These are phyloP conservation scores for Sarocladium strictum DNA, from an alignment of 2,329 filamentous ascomycete species.

Conservation along the genomic window DNA sequence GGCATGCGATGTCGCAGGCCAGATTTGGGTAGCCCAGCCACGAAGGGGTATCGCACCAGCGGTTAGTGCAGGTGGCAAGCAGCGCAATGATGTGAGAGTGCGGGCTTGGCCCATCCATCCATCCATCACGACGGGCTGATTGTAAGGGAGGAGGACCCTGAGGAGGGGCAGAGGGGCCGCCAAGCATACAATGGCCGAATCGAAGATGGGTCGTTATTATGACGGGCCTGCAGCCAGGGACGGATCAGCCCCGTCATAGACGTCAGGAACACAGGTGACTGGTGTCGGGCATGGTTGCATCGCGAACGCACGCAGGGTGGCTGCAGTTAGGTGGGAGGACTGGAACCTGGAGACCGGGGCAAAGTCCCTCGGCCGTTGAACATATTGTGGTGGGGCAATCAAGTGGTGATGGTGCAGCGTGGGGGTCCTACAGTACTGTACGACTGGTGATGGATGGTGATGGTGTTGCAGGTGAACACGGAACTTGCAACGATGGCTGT, in stretches of 20 bases:
- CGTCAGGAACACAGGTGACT: slow-evolving; percentile 1
- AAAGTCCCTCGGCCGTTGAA: background rate
- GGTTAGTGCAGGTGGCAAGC: background rate
- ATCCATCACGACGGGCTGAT: background rate
- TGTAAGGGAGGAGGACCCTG: background rate
- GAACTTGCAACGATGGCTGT: background rate
- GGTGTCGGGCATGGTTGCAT: slow-evolving; percentile 7
- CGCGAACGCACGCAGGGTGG: background rate
- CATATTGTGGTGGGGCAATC: background rate
- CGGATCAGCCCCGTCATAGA: background rate
- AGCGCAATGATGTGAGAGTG: slow-evolving; percentile 4
- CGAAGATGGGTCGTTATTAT: background rate
- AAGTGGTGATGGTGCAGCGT: background rate
- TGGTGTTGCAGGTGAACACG: background rate
- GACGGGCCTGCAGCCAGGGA: background rate
- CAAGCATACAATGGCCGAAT: background rate
- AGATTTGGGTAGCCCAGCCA: background rate
- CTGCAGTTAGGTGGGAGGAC: background rate
- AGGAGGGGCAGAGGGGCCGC: background rate
- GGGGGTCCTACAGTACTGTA: background rate
- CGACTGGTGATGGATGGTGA: background rate
- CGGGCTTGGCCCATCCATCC: background rate
- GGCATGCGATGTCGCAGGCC: background rate
- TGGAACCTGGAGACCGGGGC: background rate
- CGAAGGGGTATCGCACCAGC: background rate